Evolutionary conservation across 257 asterid species (phyloP).

Genomic region (Solanum megistacrolobum): DNA sequence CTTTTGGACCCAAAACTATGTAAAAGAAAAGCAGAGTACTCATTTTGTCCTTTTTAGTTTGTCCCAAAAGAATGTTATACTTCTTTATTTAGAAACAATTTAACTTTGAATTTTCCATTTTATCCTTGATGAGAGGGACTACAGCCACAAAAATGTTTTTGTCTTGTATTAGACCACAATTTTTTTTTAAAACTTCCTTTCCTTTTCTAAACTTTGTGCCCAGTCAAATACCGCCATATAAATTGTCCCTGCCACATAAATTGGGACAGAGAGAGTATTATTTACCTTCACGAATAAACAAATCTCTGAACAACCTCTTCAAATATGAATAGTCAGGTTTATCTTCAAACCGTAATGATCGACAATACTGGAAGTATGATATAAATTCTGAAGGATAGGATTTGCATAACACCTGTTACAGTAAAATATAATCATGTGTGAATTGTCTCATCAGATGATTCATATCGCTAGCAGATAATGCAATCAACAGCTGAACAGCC

Average conservation of each 20-base stretch:
- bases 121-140: background rate
- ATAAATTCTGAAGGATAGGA: constrained; percentile 79
- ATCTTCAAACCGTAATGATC: constrained; percentile 85
- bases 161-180: background rate
- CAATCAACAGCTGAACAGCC: background rate
- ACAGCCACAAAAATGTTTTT: background rate
- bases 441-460: background rate
- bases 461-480: background rate
- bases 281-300: constrained; percentile 91
- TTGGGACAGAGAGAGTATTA: background rate
- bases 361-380: constrained; percentile 88
- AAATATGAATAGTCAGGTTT: constrained; percentile 90
- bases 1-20: background rate
- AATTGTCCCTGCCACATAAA: background rate
- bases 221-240: background rate
- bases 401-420: constrained; percentile 73
- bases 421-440: background rate
- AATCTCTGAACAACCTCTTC: constrained; percentile 90
- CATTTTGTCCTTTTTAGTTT: background rate
- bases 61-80: background rate
- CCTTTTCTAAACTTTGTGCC: background rate
- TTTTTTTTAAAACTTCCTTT: background rate
- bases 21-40: background rate
- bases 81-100: background rate
- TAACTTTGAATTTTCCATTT: background rate